Conservation (phyloP, 306 rosid genomes). For the Quercus robur region DNA sequence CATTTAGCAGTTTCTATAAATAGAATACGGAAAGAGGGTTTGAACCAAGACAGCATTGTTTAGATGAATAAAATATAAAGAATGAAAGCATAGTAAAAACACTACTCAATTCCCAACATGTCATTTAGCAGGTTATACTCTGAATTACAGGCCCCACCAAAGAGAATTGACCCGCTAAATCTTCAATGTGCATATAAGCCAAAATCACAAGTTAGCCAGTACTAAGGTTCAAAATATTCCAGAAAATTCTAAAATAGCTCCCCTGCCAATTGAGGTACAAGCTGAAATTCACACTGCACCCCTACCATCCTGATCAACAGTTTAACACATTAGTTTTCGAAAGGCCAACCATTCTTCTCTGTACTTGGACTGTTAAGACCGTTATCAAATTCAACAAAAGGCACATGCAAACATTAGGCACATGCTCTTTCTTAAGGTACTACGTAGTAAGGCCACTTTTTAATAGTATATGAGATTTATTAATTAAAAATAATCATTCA, state of each 20-base stretch:
- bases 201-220: neutral
- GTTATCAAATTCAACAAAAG: neutral
- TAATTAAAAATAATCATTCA: neutral
- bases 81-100: neutral
- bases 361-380: neutral
- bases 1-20: neutral
- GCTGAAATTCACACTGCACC: neutral
- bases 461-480: neutral
- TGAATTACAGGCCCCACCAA: neutral
- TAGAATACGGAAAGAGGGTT: neutral
- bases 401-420: neutral
- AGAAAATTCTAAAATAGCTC: neutral
- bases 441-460: neutral
- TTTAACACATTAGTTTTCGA: neutral
- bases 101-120: neutral
- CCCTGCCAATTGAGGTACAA: neutral
- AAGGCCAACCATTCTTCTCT: neutral
- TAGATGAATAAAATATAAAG: neutral
- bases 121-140: neutral
- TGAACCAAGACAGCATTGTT: neutral
- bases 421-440: neutral
- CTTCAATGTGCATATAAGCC: neutral
- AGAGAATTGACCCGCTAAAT: neutral
- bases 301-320: neutral
- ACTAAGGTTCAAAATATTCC: neutral